Percentiles rank a stretch among this genome's conserved stretches.
These are phyloP conservation scores for Hemileccinum impolitum DNA, from an alignment of 768 basidiomycete species.

Conservation along the genomic window DNA sequence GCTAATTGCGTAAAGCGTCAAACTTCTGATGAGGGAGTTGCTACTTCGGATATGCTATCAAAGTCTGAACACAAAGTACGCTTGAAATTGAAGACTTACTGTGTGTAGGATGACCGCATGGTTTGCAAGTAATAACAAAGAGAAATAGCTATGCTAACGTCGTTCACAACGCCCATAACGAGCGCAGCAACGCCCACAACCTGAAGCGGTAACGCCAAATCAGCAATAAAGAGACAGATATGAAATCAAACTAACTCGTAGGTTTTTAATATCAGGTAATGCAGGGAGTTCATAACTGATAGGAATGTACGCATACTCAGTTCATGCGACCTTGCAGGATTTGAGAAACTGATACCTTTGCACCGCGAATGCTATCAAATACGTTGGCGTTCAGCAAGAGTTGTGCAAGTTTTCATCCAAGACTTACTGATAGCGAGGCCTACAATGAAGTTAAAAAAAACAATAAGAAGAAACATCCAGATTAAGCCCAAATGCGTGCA, in stretches of 20 bases:
- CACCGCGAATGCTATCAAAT: conserved; percentile 39
- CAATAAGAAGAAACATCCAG: neutral
- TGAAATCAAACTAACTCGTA: conserved; percentile 40
- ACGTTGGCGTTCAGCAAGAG: neutral
- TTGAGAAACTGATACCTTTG: conserved; percentile 35
- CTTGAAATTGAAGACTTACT: conserved; percentile 29
- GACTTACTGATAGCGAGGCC: conserved; percentile 40
- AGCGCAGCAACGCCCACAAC: conserved; percentile 46
- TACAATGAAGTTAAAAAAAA: conserved; percentile 5
- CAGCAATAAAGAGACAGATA: neutral
- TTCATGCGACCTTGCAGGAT: neutral
- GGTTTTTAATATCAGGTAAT: conserved; percentile 38
- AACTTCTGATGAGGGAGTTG: conserved; percentile 52
- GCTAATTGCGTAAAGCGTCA: conserved; percentile 60
- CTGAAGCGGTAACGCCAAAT: conserved; percentile 27
- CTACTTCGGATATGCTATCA: conserved; percentile 34
- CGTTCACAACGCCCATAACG: conserved; percentile 46
- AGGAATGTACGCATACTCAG: neutral
- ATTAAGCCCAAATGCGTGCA: neutral
- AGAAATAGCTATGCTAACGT: conserved; percentile 48
- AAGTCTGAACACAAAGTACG: neutral
- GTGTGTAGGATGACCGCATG: conserved; percentile 47
- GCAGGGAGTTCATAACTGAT: conserved; percentile 40
- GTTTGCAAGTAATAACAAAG: conserved; percentile 54
- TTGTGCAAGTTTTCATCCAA: neutral